Conservation (phyloP, 441 rosid genomes). For the Erodium trifolium region DNA sequence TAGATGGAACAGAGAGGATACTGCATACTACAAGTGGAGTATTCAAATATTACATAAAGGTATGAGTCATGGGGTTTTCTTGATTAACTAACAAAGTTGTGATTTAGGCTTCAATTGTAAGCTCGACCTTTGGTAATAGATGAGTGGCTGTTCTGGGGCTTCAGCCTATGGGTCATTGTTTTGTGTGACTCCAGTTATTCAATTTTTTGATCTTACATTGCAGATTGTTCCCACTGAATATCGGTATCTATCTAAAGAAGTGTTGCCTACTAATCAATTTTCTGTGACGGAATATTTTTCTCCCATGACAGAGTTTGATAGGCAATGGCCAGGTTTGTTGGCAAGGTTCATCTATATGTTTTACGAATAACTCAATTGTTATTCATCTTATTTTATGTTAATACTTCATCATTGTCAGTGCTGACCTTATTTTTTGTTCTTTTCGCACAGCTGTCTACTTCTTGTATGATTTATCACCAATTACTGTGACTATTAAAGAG, state of each 20-base stretch:
- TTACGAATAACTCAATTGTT: too few species aligned
- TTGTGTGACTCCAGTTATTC: too few species aligned
- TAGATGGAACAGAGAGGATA: conserved; percentile 60
- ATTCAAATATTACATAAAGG: conserved; percentile 93
- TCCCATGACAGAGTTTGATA: conserved; percentile 55
- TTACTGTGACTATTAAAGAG: conserved; percentile 88
- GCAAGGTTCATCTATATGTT: conserved; percentile 6
- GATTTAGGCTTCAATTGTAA: too few species aligned
- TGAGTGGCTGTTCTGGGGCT: too few species aligned
- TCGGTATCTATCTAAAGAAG: conserved; percentile 70
- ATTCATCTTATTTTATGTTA: conserved; percentile 12
- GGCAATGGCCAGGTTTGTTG: conserved; percentile 87
- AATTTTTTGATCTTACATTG: conserved; percentile 7
- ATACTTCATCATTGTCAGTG: conserved; percentile 4
- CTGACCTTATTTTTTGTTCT: conserved; percentile 1
- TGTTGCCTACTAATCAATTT: conserved; percentile 84
- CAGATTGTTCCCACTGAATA: conserved; percentile 98
- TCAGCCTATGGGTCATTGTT: too few species aligned
- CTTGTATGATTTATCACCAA: conserved; percentile 90
- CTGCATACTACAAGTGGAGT: conserved; percentile 74
- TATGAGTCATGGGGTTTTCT: conserved; percentile 18
- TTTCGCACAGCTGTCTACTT: conserved; percentile 73
- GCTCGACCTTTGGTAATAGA: too few species aligned
- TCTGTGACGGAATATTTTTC: conserved; percentile 89
- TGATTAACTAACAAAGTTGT: too few species aligned